Base-by-base conservation (phyloP, 139 green algal genomes). In the Ettlia oleoabundans region DNA sequence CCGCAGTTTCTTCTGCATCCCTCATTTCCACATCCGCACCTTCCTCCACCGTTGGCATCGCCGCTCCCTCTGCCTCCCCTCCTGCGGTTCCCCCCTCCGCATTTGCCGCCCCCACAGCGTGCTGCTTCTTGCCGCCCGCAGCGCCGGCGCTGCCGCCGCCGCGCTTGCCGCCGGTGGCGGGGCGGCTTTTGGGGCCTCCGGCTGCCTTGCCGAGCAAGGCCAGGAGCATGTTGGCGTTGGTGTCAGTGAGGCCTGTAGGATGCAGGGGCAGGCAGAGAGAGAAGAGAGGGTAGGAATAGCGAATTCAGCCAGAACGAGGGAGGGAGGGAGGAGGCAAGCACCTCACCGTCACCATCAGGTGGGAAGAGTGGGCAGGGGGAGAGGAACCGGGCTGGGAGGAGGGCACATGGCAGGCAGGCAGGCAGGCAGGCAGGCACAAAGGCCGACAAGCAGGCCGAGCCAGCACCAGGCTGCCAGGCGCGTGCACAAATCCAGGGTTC, bases 181-280 rank as follows among this genome's bases (percentile, higher is more conserved):
- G n/a, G n/a, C n/a, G n/a, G n/a, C 55, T 65, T 65, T 10, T 15
- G 13, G 55, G 55, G 18, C 55, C 30, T 65, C n/a, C n/a, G 24
- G n/a, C 51, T 15, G 72, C 33, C 72, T 79, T 79, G 72, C 72
- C 51, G 8, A 79, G 55, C 10, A 79, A 37, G 22, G 72, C 33
- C 0, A 79, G 72, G 22, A 79, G 52, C 21, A 79, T 32, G 51
- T 79, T 43, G 33, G 72, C 72, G 24, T 66, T 43, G 35, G 53
- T 51, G 26, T 79, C 72, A 2, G 53, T 43, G 6, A 67, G 24
- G 52, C 33, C 52, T 66, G 33, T 10, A 35, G n/a, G n/a, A 30
- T 47, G 3, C n/a, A n/a, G n/a, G n/a, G n/a, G n/a, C n/a, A n/a
- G n/a, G n/a, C n/a, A n/a, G n/a, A n/a, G n/a, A n/a, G n/a, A n/a